Base-by-base conservation (phyloP, 2,329 filamentous ascomycete genomes). In the Sporothrix euskadiensis region DNA sequence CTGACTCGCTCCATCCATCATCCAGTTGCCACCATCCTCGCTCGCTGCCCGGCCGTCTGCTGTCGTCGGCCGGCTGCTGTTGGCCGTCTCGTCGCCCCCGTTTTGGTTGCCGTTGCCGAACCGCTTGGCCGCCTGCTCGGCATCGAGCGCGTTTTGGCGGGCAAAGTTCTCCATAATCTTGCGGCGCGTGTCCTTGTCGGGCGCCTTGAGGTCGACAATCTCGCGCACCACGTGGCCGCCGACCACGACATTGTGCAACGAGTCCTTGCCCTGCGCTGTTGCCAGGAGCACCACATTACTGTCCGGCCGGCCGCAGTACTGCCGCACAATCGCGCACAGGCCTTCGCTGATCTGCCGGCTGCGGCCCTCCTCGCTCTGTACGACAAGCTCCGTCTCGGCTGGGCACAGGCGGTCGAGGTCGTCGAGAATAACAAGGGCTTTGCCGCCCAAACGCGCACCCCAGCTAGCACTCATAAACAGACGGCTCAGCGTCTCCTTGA, bases 361-460 rank as follows among this genome's bases (percentile, higher is more conserved):
- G 76, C 95, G 89, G 22, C 93, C 93, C 79, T 99, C 98, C 77
- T 98, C 94, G 74, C 94, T 94, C 75, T 94, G 94, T 4, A 97
- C 93, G 81, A 98, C 94, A 14, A 99, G 86, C 80, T 99, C 96
- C 0, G 94, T 98, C 82, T 99, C 97, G 0, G 91, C 91, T 0
- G 96, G 95, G 79, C 95, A 98, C 1, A 99, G 85, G 78, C 93
- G 94, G 81, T 99, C 96, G 7, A 99, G 83, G 78, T 99, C 96
- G 79, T 99, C 96, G 1, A 99, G 85, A 68, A 99, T 89, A 26
- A 99, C 92, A 2, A 98, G 81, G 0, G 94, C 89, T 75, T 89
- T 91, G 4, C 96, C 96, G 30, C 94, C 94, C 0, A 96, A 86
- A 74, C 95, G 88, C 49, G 95, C 93, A 52, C 93, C 94, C 96